Conservation (phyloP, 371 early-diverging fungal genomes). For the Apophysomyces variabilis region DNA sequence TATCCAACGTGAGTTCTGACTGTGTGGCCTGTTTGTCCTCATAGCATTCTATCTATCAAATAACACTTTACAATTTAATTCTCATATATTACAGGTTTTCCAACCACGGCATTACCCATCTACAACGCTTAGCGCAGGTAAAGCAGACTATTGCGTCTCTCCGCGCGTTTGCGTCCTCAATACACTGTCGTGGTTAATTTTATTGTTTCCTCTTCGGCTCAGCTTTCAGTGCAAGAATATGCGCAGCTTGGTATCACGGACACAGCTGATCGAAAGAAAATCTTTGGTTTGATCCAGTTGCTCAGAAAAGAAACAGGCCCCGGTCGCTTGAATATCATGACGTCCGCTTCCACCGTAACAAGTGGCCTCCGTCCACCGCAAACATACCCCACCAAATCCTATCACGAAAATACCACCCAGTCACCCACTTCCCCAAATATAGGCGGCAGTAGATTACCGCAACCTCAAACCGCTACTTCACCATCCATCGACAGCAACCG, state of each 20-base stretch:
- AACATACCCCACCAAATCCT: constrained; percentile 1
- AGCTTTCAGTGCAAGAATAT: constrained; percentile 88
- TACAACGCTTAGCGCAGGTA: constrained; percentile 64
- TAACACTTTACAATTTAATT: neutral
- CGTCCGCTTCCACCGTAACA: constrained; percentile 25
- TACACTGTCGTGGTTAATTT: constrained; percentile 1
- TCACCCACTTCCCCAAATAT: constrained; percentile 16
- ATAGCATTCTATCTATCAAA: neutral
- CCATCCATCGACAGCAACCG: constrained; percentile 19
- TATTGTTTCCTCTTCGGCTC: constrained; percentile 1
- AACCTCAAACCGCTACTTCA: constrained; percentile 14
- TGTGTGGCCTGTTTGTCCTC: neutral
- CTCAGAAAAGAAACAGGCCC: constrained; percentile 41
- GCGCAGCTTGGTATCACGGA: constrained; percentile 76
- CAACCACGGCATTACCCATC: constrained; percentile 63
- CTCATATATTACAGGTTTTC: constrained; percentile 49
- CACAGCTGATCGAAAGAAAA: constrained; percentile 77
- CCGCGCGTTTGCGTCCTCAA: constrained; percentile 3
- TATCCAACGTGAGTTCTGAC: constrained; percentile 3
- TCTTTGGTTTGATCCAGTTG: constrained; percentile 71
- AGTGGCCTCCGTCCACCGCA: constrained; percentile 38
- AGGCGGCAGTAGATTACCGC: constrained; percentile 13
- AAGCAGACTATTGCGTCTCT: neutral
- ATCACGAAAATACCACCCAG: constrained; percentile 11
- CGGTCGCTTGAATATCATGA: constrained; percentile 19